phyloP scores from a whole-genome alignment of 2,329 filamentous ascomycete species.

The Cordyceps militaris region DNA sequence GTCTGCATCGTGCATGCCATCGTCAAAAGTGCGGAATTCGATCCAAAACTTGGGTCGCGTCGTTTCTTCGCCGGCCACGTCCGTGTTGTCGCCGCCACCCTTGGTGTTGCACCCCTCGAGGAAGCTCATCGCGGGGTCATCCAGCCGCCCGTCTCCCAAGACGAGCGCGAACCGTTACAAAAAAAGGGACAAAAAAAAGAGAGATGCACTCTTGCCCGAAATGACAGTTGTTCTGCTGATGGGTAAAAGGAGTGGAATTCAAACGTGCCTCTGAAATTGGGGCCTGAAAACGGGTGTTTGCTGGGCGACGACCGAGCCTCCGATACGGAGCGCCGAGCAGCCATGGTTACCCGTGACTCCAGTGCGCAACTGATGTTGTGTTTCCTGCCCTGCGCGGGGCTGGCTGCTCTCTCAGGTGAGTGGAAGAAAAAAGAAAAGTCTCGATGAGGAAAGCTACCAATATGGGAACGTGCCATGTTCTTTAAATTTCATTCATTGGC shows the following conservation, averaged over 20 bases:
- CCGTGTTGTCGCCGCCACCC: background rate
- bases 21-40: constrained; percentile 37
- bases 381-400: background rate
- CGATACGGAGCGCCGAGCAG: constrained; percentile 10
- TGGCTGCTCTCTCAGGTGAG: background rate
- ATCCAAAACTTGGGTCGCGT: constrained; percentile 34
- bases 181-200: background rate
- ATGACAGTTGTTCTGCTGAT: background rate
- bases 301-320: constrained; percentile 7
- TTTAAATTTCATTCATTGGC: background rate
- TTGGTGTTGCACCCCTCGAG: background rate
- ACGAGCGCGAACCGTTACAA: background rate
- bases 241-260: background rate
- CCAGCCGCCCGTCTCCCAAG: background rate
- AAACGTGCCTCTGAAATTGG: background rate
- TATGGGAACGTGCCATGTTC: background rate
- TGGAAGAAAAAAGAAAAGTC: background rate
- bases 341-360: constrained; percentile 4
- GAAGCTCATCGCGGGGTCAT: constrained; percentile 4
- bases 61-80: constrained; percentile 16
- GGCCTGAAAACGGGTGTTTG: background rate
- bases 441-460: background rate
- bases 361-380: background rate
- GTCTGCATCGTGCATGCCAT: constrained; percentile 26
- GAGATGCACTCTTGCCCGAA: background rate